A percentile compares a stretch with the other conserved stretches of the same genome.
These are phyloP conservation scores for Chenopodium berlandieri DNA, from an alignment of 148 eudicot species.

Conservation along the genomic window DNA sequence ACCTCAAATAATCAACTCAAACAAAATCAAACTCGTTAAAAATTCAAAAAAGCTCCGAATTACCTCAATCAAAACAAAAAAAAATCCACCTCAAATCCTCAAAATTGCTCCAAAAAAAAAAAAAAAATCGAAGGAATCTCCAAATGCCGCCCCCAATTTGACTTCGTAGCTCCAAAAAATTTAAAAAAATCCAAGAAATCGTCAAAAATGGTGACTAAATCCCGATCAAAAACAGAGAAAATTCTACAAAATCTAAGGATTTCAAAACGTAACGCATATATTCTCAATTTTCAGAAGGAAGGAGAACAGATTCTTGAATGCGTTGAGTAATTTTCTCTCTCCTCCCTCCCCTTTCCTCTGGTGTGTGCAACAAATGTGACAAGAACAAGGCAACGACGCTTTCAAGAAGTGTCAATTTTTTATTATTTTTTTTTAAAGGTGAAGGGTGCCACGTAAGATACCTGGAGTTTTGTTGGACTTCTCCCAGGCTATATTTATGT, in stretches of 20 bases:
- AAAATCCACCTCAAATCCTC: not conserved
- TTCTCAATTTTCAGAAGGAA: not conserved
- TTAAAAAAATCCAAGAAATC: not conserved
- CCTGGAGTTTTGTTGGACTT: not conserved
- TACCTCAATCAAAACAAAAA: not conserved
- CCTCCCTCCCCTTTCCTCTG: too few species aligned
- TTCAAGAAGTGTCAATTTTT: not conserved
- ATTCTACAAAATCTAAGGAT: not conserved
- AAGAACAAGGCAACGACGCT: not conserved
- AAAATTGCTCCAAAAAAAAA: not conserved
- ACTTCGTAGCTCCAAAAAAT: not conserved
- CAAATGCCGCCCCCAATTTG: not conserved
- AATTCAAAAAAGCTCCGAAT: not conserved
- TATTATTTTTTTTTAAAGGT: not conserved
- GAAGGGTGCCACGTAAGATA: conserved; percentile 27
- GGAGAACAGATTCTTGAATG: too few species aligned
- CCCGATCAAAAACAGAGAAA: not conserved
- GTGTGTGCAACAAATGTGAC: not conserved
- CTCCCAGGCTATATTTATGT: not conserved
- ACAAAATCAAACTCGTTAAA: not conserved
- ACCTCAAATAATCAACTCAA: not conserved
- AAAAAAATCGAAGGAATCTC: not conserved
- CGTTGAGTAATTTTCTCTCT: too few species aligned
- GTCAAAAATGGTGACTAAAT: not conserved
- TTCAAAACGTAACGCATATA: not conserved